Conservation (phyloP, 2,329 filamentous ascomycete species). For the Thielaviopsis musarum region DNA sequence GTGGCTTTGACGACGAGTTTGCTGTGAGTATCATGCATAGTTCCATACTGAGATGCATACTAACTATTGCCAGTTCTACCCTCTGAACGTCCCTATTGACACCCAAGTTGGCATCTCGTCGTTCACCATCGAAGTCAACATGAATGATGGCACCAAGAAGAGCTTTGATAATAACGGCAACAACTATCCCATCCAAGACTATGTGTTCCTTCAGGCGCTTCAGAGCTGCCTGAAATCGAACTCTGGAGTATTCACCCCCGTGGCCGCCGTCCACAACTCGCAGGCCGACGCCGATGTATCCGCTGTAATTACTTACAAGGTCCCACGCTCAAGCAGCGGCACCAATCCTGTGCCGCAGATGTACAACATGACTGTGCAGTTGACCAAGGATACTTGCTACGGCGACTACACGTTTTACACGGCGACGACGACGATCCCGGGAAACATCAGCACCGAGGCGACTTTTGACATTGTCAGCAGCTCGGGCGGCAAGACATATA, state of each 20-base stretch:
- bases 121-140: constrained; percentile 36
- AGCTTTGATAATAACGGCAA: constrained; percentile 40
- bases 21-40: constrained; percentile 15
- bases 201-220: constrained; percentile 34
- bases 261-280: constrained; percentile 34
- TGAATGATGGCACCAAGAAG: constrained; percentile 28
- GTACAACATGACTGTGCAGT: constrained; percentile 21
- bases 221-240: constrained; percentile 37
- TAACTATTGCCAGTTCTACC: constrained; percentile 24
- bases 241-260: constrained; percentile 26
- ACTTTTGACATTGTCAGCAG: constrained; percentile 29
- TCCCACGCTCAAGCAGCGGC: constrained; percentile 21
- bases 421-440: constrained; percentile 26
- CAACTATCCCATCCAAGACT: constrained; percentile 37
- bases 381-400: constrained; percentile 27
- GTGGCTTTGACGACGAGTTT: constrained; percentile 45
- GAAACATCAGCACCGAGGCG: constrained; percentile 27
- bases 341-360: constrained; percentile 24
- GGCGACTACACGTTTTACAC: constrained; percentile 33
- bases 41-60: background rate
- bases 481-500: constrained; percentile 22
- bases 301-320: constrained; percentile 28
- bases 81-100: constrained; percentile 33
- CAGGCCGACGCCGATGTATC: constrained; percentile 24
- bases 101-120: constrained; percentile 43